These are phyloP conservation scores for Sinapis alba DNA, from an alignment of 441 rosid genomes.

Conservation along the genomic window DNA sequence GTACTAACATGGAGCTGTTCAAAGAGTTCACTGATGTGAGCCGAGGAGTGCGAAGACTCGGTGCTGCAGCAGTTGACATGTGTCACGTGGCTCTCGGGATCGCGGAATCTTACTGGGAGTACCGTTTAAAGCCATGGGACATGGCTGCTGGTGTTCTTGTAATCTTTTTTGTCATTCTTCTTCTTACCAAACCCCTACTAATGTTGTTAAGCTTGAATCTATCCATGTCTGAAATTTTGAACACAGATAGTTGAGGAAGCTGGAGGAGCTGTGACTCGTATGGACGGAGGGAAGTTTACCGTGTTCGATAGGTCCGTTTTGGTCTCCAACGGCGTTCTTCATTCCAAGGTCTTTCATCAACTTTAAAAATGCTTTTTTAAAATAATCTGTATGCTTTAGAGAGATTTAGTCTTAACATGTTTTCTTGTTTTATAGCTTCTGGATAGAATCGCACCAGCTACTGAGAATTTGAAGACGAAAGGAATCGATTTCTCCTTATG, in stretches of 20 bases:
- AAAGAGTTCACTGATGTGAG: conserved; percentile 94
- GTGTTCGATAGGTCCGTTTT: conserved; percentile 85
- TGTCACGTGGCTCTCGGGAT: conserved; percentile 96
- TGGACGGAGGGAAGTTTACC: conserved; percentile 85
- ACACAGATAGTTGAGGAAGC: conserved; percentile 89
- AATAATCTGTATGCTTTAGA: background rate
- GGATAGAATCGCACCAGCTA: conserved; percentile 75
- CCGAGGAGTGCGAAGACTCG: conserved; percentile 95
- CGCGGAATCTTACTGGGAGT: conserved; percentile 94
- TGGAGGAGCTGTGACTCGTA: conserved; percentile 78
- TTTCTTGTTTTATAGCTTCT: conserved; percentile 57
- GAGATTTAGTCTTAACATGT: background rate
- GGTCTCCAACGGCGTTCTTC: conserved; percentile 83
- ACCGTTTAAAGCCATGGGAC: conserved; percentile 98
- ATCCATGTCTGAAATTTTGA: background rate
- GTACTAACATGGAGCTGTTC: conserved; percentile 86
- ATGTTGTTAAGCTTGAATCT: conserved; percentile 10
- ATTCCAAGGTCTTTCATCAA: conserved; percentile 58
- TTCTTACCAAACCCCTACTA: conserved; percentile 4
- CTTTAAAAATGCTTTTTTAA: background rate
- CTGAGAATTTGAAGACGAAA: conserved; percentile 73
- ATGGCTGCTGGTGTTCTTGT: conserved; percentile 99
- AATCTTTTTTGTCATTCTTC: conserved; percentile 15
- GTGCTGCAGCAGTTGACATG: conserved; percentile 99
- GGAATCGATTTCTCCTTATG: conserved; percentile 86